Evolutionary conservation across 768 basidiomycete species (phyloP).

Genomic region (Russula sp.): DNA sequence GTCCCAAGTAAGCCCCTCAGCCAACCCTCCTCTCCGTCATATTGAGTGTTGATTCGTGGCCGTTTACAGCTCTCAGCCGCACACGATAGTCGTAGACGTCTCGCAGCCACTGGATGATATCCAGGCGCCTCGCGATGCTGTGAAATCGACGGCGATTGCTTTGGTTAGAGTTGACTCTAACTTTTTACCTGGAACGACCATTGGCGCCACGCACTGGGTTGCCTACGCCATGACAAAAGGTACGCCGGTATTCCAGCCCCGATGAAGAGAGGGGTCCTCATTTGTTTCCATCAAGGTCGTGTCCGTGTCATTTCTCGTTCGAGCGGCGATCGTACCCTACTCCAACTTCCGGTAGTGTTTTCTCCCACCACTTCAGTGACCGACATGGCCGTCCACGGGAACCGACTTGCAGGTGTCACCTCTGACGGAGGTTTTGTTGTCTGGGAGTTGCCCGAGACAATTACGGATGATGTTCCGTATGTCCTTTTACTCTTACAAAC

Average conservation of each 20-base stretch:
- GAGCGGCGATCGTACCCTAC: constrained; percentile 77
- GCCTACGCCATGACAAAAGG: constrained; percentile 90
- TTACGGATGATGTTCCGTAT: constrained; percentile 82
- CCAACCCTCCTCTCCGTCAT: not conserved
- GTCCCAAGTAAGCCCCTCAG: constrained; percentile 43
- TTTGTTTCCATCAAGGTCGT: constrained; percentile 41
- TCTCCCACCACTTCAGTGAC: constrained; percentile 55
- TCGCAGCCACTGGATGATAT: constrained; percentile 65
- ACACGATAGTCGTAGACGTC: constrained; percentile 70
- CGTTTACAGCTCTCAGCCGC: constrained; percentile 45
- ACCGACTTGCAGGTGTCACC: constrained; percentile 78
- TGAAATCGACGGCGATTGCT: constrained; percentile 87
- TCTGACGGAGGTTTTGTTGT: constrained; percentile 86
- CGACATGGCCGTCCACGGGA: constrained; percentile 82
- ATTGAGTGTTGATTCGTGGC: not conserved
- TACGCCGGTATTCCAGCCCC: constrained; percentile 21
- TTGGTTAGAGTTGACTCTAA: constrained; percentile 79
- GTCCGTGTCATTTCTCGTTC: constrained; percentile 85
- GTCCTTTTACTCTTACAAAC: constrained; percentile 27
- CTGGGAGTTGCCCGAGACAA: constrained; percentile 77
- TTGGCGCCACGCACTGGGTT: constrained; percentile 88
- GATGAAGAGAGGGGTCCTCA: not conserved
- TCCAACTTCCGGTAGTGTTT: constrained; percentile 65
- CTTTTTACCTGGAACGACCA: constrained; percentile 80
- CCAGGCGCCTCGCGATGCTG: constrained; percentile 64